Base-by-base conservation (phyloP, 345 rosid genomes). In the Carallia brachiata region DNA sequence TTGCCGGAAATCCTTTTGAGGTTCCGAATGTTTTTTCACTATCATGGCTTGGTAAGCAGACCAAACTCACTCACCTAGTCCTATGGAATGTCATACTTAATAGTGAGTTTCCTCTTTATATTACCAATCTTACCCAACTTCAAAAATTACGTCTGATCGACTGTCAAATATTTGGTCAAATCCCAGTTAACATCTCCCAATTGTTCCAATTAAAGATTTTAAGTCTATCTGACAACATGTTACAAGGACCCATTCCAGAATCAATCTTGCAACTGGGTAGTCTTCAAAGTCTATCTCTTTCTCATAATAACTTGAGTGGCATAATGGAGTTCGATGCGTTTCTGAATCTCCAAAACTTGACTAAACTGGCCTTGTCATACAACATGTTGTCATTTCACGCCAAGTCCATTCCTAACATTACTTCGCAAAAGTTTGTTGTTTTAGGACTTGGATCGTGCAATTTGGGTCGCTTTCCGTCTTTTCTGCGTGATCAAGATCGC, bases 381-480 rank as follows among this genome's bases (percentile, higher is more conserved):
- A 32, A 32, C 34, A 32, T 32, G 34, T 4, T 32, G 4, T 32
- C 34, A 32, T 32, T 32, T 32, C 34, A 4, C 34, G 34, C 34
- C 34, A 32, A 32, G 2, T 2, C 34, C 34, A 32, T 1, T 4
- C 2, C 34, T 32, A 32, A 32, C 34, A 32, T 32, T 32, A 32
- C 34, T 32, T 3, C 12, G 7, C 2, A 0, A 5, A 50, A 50
- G 53, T 50, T 6, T 50, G 16, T 50, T 50, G 0, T 0, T 17
- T 2, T 50, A 50, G 53, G 16, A 50, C 18, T 50, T 17, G 18
- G 4, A 50, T 70, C 73, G 1, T 73, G 78, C 73, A 80, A 77
- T 32, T 57, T 80, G 5, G 23, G 56, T 5, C 47, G 70, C 57
- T 37, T 80, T 27, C 78, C 84, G 16, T 12, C 31, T 19, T 80